Percentiles rank a stretch among this genome's conserved stretches.
These are phyloP conservation scores for Stygiomarasmius scandens DNA, from an alignment of 1,284 basidiomycete species.

Conservation along the genomic window DNA sequence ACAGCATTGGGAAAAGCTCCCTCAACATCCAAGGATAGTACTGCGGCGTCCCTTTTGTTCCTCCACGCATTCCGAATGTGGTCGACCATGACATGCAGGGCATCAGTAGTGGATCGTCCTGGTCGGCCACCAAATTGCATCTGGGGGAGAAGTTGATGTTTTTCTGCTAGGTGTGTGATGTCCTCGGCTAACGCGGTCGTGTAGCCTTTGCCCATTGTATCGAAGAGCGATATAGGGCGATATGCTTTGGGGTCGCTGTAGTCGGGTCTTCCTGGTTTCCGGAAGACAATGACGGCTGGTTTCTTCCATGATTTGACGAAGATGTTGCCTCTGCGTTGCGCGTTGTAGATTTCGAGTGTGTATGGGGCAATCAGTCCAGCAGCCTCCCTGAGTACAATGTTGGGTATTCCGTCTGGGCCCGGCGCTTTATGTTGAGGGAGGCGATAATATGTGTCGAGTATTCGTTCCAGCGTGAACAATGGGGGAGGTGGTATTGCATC, in stretches of 20 bases:
- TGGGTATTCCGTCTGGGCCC: slow-evolving; percentile 25
- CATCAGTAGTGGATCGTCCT: slow-evolving; percentile 27
- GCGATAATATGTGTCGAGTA: no score
- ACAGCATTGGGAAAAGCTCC: slow-evolving; percentile 36
- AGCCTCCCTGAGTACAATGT: slow-evolving; percentile 19
- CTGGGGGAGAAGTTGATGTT: slow-evolving; percentile 21
- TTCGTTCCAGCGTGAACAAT: no score
- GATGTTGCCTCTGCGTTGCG: neutral
- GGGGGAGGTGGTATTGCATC: no score
- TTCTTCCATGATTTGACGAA: slow-evolving; percentile 18
- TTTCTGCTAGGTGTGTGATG: slow-evolving; percentile 25
- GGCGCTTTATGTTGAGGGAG: slow-evolving; percentile 32
- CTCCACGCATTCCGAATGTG: slow-evolving; percentile 27
- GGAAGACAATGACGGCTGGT: slow-evolving; percentile 21
- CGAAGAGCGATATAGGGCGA: slow-evolving; percentile 29
- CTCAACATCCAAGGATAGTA: slow-evolving; percentile 33
- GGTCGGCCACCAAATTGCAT: slow-evolving; percentile 29
- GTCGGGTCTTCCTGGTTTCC: slow-evolving; percentile 27
- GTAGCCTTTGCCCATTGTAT: slow-evolving; percentile 28
- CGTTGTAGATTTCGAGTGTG: slow-evolving; percentile 3
- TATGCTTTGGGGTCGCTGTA: slow-evolving; percentile 29
- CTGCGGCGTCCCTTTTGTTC: slow-evolving; percentile 21
- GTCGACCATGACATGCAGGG: slow-evolving; percentile 24
- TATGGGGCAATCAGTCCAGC: neutral
- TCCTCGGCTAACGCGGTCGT: slow-evolving; percentile 25